Percentiles rank a stretch among this genome's conserved stretches.
Evolutionary conservation across 2,329 filamentous ascomycete genomes (phyloP).

Genomic region (Fusarium chlamydosporum): DNA sequence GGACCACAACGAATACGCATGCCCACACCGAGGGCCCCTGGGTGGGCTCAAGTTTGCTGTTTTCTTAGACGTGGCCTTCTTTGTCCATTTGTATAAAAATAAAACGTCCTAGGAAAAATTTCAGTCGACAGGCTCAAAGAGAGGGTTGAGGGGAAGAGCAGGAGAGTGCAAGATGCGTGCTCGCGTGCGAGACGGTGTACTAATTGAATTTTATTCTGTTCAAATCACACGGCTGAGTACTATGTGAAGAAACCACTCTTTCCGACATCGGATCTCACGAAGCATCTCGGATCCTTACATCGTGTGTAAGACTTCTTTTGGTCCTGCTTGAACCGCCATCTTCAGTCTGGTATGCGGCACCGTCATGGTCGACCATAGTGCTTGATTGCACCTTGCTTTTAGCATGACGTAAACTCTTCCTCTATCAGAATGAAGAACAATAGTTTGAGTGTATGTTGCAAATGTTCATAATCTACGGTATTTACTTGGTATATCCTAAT

Average conservation of each 20-base stretch:
- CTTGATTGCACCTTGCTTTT: not conserved
- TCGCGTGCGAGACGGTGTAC: constrained; percentile 41
- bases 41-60: constrained; percentile 51
- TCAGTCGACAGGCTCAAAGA: constrained; percentile 44
- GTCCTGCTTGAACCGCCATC: not conserved
- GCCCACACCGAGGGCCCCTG: constrained; percentile 40
- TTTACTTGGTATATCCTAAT: constrained; percentile 8
- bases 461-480: constrained; percentile 6
- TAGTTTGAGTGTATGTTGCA: not conserved
- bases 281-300: not conserved
- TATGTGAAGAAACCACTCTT: constrained; percentile 2
- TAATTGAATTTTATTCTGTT: constrained; percentile 47
- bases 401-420: not conserved
- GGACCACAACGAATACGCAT: constrained; percentile 38
- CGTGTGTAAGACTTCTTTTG: not conserved
- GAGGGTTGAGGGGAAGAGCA: constrained; percentile 26
- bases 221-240: not conserved
- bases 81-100: constrained; percentile 57
- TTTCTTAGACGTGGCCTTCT: constrained; percentile 55
- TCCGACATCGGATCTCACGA: not conserved
- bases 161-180: constrained; percentile 35
- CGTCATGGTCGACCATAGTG: not conserved
- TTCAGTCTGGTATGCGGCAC: not conserved
- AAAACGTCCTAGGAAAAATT: constrained; percentile 53
- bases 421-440: not conserved